Percentiles rank a stretch among this genome's conserved stretches.
Evolutionary conservation across 768 basidiomycete species (phyloP).

Genomic region (Boletus vermiculosoides): DNA sequence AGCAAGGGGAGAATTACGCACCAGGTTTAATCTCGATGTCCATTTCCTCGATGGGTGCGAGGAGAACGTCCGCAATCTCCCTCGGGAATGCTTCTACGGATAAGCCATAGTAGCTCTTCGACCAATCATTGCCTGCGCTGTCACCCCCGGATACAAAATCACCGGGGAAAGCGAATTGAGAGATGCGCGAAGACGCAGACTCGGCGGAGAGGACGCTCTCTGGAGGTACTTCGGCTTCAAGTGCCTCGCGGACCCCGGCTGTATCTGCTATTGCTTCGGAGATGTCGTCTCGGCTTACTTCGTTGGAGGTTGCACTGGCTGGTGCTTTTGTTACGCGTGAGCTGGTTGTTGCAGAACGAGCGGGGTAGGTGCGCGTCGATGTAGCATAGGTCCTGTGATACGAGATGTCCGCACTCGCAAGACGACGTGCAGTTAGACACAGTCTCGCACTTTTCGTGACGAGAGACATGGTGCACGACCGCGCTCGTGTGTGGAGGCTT

Average conservation of each 20-base stretch:
- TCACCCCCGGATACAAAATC: conserved; percentile 27
- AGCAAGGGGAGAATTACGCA: conserved; percentile 32
- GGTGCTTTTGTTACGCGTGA: conserved; percentile 28
- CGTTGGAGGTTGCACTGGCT: conserved; percentile 32
- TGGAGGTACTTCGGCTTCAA: conserved; percentile 14
- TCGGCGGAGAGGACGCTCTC: conserved; percentile 13
- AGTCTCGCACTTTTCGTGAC: conserved; percentile 13
- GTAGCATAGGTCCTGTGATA: conserved; percentile 19
- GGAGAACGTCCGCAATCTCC: conserved; percentile 68
- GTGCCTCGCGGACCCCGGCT: conserved; percentile 13
- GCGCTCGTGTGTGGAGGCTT: background rate
- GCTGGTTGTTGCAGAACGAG: conserved; percentile 22
- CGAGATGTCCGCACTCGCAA: background rate
- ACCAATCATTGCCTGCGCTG: conserved; percentile 68
- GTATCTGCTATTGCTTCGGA: conserved; percentile 23
- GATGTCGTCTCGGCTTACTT: conserved; percentile 20
- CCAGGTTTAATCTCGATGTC: conserved; percentile 97
- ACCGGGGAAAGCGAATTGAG: conserved; percentile 29
- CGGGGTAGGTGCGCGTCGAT: conserved; percentile 26
- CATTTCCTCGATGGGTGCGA: conserved; percentile 68
- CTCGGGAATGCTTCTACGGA: conserved; percentile 73
- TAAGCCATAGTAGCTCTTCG: conserved; percentile 80
- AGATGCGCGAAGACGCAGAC: conserved; percentile 9
- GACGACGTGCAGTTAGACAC: conserved; percentile 6
- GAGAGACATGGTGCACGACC: conserved; percentile 12